Conservation (phyloP, 1,139 yeast species). For the Blastobotrys apis region DNA sequence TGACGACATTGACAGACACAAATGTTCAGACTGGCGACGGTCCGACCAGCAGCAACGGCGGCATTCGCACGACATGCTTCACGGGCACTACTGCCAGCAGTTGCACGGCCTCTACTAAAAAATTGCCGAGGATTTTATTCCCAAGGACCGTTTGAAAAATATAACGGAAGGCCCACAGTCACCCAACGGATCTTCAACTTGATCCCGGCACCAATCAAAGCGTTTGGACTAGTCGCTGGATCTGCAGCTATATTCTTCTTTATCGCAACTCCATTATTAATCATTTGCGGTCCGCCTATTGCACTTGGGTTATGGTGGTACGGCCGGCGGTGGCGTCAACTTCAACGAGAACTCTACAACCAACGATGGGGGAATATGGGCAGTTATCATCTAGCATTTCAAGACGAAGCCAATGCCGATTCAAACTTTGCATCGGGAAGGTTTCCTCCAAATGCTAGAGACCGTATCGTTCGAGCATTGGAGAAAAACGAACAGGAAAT, state of each 20-base stretch:
- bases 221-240: constrained; percentile 18
- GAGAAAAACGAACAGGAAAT: constrained; percentile 26
- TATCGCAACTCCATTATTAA: constrained; percentile 25
- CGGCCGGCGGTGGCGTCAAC: constrained; percentile 19
- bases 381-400: constrained; percentile 24
- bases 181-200: constrained; percentile 1
- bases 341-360: constrained; percentile 22
- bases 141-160: constrained; percentile 12
- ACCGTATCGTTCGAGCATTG: constrained; percentile 25
- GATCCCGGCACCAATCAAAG: constrained; percentile 21
- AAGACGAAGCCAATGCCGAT: constrained; percentile 15
- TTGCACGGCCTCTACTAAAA: not conserved
- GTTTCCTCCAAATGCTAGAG: constrained; percentile 19
- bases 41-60: not conserved
- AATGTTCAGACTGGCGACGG: no score
- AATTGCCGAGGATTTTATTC: not conserved
- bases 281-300: constrained; percentile 25
- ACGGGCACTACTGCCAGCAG: not conserved
- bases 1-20: no score
- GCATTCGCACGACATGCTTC: not conserved
- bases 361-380: constrained; percentile 31
- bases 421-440: constrained; percentile 14
- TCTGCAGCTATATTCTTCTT: constrained; percentile 23
- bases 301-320: constrained; percentile 24
- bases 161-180: constrained; percentile 12